These are phyloP conservation scores for Theileria equi DNA, from an alignment of 169 alveolate species.

Conservation along the genomic window DNA sequence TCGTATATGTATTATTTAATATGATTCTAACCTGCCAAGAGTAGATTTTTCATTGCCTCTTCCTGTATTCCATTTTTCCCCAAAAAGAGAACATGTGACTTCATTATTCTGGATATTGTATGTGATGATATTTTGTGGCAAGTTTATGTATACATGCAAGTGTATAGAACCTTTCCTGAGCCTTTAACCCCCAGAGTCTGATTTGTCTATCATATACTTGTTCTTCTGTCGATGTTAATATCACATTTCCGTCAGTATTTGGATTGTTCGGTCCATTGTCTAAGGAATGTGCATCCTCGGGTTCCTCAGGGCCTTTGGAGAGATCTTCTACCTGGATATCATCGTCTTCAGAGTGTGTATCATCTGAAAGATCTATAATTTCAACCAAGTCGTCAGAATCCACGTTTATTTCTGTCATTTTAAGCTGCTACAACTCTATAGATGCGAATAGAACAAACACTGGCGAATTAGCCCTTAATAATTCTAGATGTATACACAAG, in stretches of 20 bases:
- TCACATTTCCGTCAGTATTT: too few species aligned
- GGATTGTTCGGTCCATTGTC: background rate
- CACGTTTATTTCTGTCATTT: too few species aligned
- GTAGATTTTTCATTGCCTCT: constrained; percentile 61
- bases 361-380: constrained; percentile 6
- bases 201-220: constrained; percentile 72
- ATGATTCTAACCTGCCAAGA: constrained; percentile 40
- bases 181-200: constrained; percentile 77
- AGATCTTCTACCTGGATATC: background rate
- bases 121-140: constrained; percentile 25
- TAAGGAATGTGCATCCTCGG: background rate
- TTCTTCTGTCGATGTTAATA: constrained; percentile 27
- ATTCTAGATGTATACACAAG: too few species aligned
- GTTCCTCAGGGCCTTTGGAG: too few species aligned
- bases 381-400: constrained; percentile 9
- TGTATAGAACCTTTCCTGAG: constrained; percentile 57
- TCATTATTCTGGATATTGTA: constrained; percentile 50
- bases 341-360: background rate
- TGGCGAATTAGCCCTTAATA: too few species aligned
- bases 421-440: too few species aligned
- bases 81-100: constrained; percentile 46
- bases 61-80: constrained; percentile 72
- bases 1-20: background rate
- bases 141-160: constrained; percentile 34
- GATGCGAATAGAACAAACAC: too few species aligned